Evolutionary conservation across 176 grass and related monocot species (phyloP).

Genomic region (Triticum aestivum): DNA sequence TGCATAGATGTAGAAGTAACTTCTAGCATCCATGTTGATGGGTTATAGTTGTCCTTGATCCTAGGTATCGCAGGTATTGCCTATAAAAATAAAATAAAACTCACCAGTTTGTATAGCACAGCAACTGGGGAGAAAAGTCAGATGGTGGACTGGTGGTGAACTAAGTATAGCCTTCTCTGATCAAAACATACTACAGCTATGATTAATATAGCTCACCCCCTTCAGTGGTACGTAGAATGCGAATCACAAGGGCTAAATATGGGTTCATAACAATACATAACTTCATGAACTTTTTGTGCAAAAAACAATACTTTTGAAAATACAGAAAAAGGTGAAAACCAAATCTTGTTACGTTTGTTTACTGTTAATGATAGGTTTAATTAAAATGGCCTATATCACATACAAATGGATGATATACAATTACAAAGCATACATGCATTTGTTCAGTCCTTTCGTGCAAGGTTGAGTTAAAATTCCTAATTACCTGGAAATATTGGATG

Average conservation of each 20-base stretch:
- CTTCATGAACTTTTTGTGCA: neutral
- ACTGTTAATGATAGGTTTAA: neutral
- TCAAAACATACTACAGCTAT: neutral
- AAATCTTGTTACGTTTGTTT: neutral
- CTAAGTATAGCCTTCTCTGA: neutral
- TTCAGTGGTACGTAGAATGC: neutral
- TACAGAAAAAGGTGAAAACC: neutral
- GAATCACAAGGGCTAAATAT: neutral
- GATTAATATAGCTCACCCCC: neutral
- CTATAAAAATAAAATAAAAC: conserved; percentile 25
- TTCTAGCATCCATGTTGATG: conserved; percentile 85
- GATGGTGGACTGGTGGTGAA: neutral
- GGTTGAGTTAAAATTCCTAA: neutral
- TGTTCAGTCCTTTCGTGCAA: neutral
- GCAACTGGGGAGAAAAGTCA: neutral
- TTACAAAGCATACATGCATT: neutral
- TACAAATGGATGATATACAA: neutral
- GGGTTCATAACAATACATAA: neutral
- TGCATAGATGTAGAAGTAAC: conserved; percentile 63
- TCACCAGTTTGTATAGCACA: neutral
- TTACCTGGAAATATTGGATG: conserved; percentile 83
- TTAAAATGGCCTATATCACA: neutral
- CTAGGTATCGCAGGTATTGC: conserved; percentile 48
- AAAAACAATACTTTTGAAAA: neutral
- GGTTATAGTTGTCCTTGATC: conserved; percentile 76